Evolutionary conservation across 768 basidiomycete genomes (phyloP).

Genomic region (Neoboletus subvelutipes): DNA sequence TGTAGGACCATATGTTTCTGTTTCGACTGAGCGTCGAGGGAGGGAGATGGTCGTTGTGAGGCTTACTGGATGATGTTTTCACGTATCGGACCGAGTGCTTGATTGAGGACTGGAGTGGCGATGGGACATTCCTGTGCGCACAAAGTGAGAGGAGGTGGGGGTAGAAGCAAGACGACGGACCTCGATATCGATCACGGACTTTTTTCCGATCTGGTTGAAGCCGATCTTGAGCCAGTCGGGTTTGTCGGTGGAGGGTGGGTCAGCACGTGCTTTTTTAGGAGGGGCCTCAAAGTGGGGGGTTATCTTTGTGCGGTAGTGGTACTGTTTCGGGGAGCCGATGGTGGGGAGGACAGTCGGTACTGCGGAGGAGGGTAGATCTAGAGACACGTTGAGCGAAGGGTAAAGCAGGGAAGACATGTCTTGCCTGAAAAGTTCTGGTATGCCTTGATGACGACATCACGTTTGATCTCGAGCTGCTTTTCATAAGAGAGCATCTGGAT

Average conservation of each 20-base stretch:
- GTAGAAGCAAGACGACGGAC: conserved; percentile 37
- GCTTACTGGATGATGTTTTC: conserved; percentile 66
- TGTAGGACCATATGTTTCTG: too few species aligned
- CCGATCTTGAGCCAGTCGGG: conserved; percentile 83
- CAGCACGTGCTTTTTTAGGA: conserved; percentile 39
- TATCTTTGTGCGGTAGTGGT: conserved; percentile 93
- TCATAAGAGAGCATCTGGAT: conserved; percentile 82
- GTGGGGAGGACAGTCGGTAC: conserved; percentile 73
- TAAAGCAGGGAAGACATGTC: conserved; percentile 24
- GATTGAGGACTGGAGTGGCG: conserved; percentile 77
- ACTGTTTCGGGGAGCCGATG: conserved; percentile 84
- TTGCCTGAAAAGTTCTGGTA: conserved; percentile 68
- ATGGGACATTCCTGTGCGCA: conserved; percentile 81
- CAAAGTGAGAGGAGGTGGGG: neutral
- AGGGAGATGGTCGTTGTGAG: neutral
- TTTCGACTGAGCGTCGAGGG: conserved; percentile 4
- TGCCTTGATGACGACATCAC: conserved; percentile 81
- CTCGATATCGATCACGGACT: conserved; percentile 87
- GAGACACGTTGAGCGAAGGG: conserved; percentile 7
- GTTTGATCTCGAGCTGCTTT: conserved; percentile 82
- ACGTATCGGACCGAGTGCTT: conserved; percentile 59
- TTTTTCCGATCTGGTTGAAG: conserved; percentile 78
- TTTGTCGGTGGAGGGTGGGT: conserved; percentile 20
- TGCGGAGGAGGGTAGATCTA: conserved; percentile 49
- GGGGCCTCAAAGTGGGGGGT: conserved; percentile 94